Evolutionary conservation across 129 eudicot genomes (phyloP), one percentile per base, ranked within the genome.

Genomic region (Pulicaria dysenterica): DNA sequence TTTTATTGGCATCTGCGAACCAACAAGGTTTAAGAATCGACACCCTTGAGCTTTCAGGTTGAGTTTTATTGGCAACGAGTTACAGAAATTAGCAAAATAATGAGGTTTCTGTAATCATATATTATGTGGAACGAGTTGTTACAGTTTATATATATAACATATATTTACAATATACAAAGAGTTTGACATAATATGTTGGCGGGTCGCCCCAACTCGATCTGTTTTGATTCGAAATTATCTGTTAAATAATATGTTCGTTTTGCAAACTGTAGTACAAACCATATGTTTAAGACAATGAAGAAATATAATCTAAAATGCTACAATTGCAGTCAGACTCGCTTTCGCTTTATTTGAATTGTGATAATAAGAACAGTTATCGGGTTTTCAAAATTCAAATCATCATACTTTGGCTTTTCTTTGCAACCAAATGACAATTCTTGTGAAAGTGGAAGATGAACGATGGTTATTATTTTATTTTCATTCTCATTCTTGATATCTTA

Each of bases 1-100:
- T 69, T 82, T 88, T 24, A 90, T 76, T 57, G 96, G 89, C 89
- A 90, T 90, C 98, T 93, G 86, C 17, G 71, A 24, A 24, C 31
- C 31, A 24, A 24, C 31, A 24, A 24, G 11, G 3, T 73, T 49
- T 39, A 73, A 46, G 41, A 24, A 24, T 24, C 31, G 31, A 24
- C 2, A 24, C 2, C 31, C 31, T 2, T 24, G 1, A 24, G 2
- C 2, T 24, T 24, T 24, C 1, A 24, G 31, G 31, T 24, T 24
- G 31, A 0, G 2, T 24, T 24, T 24, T 24, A 24, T 24, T 24
- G 31, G 2, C 31, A 24, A 2, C 31, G 31, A 24, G 31, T 24
- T 24, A 24, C 31, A 2, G 2, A 24, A 24, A 24, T 24, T 24
- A 0, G 31, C 31, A 0, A 24, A 24, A 24, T 24, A 24, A 24